These are phyloP conservation scores for Orbilia quercus DNA, from an alignment of 2,329 filamentous ascomycete species.

Conservation along the genomic window DNA sequence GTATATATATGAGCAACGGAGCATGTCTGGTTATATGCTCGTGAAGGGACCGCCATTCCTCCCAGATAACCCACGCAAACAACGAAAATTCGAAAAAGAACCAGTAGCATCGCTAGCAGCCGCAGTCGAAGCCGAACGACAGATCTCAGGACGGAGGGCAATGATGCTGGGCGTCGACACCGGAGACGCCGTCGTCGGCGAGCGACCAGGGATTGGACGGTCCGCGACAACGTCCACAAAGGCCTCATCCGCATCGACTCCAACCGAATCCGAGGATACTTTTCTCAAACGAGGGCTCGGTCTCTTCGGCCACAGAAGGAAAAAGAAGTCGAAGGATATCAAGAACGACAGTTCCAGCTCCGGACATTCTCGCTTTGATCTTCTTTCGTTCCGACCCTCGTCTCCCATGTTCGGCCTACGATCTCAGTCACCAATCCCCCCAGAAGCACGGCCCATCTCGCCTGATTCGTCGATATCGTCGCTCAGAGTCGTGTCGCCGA, in stretches of 20 bases:
- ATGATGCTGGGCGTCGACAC: slow-evolving; percentile 52
- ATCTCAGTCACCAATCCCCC: slow-evolving; percentile 33
- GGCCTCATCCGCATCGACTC: slow-evolving; percentile 28
- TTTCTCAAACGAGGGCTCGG: slow-evolving; percentile 41
- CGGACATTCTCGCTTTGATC: slow-evolving; percentile 41
- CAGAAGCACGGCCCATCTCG: slow-evolving; percentile 39
- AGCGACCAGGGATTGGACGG: slow-evolving; percentile 39
- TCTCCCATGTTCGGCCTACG: slow-evolving; percentile 51
- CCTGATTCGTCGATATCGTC: slow-evolving; percentile 29
- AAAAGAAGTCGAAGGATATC: slow-evolving; percentile 51
- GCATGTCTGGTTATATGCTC: slow-evolving; percentile 57
- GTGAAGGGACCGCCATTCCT: slow-evolving; percentile 44
- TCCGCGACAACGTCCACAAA: slow-evolving; percentile 39
- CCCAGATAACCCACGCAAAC: slow-evolving; percentile 50
- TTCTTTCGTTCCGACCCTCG: slow-evolving; percentile 42
- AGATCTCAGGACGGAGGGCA: slow-evolving; percentile 41
- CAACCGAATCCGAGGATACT: slow-evolving; percentile 50
- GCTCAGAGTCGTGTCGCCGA: slow-evolving; percentile 45
- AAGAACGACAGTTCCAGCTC: slow-evolving; percentile 23
- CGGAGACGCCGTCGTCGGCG: slow-evolving; percentile 30
- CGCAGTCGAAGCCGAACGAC: slow-evolving; percentile 38
- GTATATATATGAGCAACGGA: no score
- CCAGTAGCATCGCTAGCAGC: slow-evolving; percentile 29
- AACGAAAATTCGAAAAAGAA: slow-evolving; percentile 54
- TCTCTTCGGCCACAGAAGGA: slow-evolving; percentile 47